Evolutionary conservation across 805 yeast species (phyloP).

Genomic region (Yarrowia sp.): DNA sequence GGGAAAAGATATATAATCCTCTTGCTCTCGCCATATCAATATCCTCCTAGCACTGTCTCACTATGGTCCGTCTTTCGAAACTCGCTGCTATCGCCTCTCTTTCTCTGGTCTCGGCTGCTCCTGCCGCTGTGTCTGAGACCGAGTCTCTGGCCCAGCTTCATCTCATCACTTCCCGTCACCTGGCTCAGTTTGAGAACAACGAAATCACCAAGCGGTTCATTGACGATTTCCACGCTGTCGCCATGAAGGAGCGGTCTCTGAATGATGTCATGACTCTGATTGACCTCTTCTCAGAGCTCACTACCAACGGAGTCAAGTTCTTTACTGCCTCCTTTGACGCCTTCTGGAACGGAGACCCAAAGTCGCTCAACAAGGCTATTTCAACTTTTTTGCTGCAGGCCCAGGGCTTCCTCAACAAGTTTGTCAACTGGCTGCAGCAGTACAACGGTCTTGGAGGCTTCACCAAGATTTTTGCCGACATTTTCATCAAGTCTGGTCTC

Average conservation of each 20-base stretch:
- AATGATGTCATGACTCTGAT: neutral
- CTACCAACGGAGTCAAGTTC: neutral
- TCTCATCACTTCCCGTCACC: neutral
- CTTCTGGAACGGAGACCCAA: neutral
- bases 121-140: neutral
- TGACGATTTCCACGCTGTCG: neutral
- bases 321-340: neutral
- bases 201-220: neutral
- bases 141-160: neutral
- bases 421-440: neutral
- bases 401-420: neutral
- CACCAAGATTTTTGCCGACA: slow-evolving; percentile 5
- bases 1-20: too few species aligned
- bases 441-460: slow-evolving; percentile 2
- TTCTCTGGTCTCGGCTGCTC: neutral
- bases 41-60: neutral
- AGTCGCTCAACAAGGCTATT: neutral
- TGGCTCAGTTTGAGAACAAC: neutral
- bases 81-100: neutral
- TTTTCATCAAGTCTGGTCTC: neutral
- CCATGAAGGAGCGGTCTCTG: neutral
- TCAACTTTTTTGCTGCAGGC: neutral
- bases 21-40: too few species aligned
- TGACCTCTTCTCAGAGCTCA: neutral
- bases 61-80: neutral